Conservation (phyloP, 176 grass and related monocot species). For the Avena atlantica region DNA sequence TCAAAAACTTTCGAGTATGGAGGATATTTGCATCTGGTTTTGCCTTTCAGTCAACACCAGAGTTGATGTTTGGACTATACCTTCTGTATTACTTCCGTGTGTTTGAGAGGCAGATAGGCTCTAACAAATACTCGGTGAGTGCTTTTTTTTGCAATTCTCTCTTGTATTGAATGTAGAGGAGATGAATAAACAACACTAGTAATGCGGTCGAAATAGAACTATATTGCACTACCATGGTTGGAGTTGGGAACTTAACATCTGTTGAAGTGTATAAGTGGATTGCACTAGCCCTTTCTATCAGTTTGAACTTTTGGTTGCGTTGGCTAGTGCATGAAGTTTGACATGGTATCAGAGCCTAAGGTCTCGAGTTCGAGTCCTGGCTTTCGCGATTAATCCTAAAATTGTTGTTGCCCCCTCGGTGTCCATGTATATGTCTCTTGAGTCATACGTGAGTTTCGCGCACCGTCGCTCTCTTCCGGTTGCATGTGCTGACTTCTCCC, state of each 20-base stretch:
- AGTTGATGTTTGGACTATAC: conserved; percentile 86
- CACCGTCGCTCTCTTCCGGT: too few species aligned
- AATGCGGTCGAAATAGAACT: conserved; percentile 9
- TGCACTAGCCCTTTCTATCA: too few species aligned
- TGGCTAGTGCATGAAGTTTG: too few species aligned
- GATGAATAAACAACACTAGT: conserved; percentile 11
- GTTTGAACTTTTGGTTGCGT: too few species aligned
- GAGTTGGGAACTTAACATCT: conserved; percentile 16
- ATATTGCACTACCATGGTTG: not conserved
- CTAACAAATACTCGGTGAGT: conserved; percentile 91
- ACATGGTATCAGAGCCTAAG: too few species aligned
- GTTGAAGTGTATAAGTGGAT: too few species aligned
- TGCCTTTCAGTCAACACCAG: conserved; percentile 85
- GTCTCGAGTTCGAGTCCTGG: too few species aligned
- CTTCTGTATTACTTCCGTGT: conserved; percentile 98
- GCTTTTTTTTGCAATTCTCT: conserved; percentile 11
- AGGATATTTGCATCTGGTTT: conserved; percentile 74
- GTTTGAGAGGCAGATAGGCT: conserved; percentile 98
- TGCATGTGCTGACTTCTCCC: too few species aligned
- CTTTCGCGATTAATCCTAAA: too few species aligned
- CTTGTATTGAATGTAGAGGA: conserved; percentile 4
- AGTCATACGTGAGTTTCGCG: too few species aligned
- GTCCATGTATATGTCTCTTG: too few species aligned
- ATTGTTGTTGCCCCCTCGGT: too few species aligned
- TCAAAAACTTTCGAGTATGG: conserved; percentile 73